phyloP scores from a whole-genome alignment of 768 basidiomycete genomes.

The Rhodosporidiobolus odoratus region DNA sequence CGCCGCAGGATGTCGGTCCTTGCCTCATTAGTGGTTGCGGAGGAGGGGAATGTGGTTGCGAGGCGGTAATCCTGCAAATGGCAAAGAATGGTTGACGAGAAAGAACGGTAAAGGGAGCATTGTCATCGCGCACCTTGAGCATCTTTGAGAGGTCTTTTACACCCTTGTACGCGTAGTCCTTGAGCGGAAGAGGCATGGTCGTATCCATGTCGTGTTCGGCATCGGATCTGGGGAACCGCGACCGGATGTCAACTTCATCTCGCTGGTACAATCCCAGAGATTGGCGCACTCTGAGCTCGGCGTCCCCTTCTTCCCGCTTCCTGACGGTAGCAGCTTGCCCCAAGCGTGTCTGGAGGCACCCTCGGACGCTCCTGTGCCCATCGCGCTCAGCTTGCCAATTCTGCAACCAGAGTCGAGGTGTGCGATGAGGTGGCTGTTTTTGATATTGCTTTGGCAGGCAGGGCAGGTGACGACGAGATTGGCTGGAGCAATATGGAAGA shows the following conservation, averaged over 20 bases:
- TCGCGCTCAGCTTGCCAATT: background rate
- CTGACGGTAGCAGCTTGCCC: background rate
- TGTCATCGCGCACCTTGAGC: slow-evolving; percentile 3
- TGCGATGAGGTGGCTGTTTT: slow-evolving; percentile 4
- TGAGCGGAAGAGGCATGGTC: slow-evolving; percentile 7
- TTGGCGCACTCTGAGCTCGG: background rate
- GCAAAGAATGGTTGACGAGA: background rate
- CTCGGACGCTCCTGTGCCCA: too few relatives aligned
- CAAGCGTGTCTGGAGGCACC: too few relatives aligned
- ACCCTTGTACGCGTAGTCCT: slow-evolving; percentile 5
- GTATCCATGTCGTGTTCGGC: background rate
- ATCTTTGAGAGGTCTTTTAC: slow-evolving; percentile 1
- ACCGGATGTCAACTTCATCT: background rate
- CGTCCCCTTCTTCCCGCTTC: background rate
- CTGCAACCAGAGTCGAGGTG: slow-evolving; percentile 21
- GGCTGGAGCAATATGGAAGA: slow-evolving; percentile 4
- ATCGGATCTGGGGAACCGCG: background rate
- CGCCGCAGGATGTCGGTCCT: background rate
- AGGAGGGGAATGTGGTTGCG: slow-evolving; percentile 3
- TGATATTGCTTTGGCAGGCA: slow-evolving; percentile 6
- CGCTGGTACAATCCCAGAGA: background rate
- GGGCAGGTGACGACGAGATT: slow-evolving; percentile 22
- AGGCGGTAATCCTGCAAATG: background rate
- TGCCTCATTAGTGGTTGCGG: background rate
- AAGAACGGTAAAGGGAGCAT: background rate